Evolutionary conservation across 805 yeast genomes (phyloP).

Genomic region (Starmerella apis): DNA sequence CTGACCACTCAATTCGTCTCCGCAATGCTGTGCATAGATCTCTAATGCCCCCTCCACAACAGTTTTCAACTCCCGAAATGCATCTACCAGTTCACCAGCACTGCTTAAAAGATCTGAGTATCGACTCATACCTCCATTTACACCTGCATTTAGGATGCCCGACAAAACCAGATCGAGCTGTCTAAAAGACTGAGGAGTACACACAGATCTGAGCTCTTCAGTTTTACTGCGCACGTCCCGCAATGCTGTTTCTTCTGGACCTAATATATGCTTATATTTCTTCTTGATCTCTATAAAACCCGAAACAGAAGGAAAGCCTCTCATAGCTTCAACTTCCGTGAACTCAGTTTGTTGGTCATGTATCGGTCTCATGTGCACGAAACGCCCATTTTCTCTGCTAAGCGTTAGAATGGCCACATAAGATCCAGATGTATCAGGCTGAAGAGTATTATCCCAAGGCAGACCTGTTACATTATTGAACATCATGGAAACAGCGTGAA

Average conservation of each 20-base stretch:
- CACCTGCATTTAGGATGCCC: conserved; percentile 2
- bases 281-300: neutral
- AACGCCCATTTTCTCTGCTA: neutral
- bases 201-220: neutral
- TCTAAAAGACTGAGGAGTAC: neutral
- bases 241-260: neutral
- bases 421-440: neutral
- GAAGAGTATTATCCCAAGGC: neutral
- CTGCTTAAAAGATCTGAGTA: neutral
- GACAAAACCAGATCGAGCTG: neutral
- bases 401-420: neutral
- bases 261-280: neutral
- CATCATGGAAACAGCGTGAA: neutral
- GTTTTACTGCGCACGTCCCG: neutral
- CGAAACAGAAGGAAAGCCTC: neutral
- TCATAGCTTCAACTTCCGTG: no score
- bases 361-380: neutral
- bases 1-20: neutral
- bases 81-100: neutral
- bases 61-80: neutral
- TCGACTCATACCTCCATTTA: conserved; percentile 1
- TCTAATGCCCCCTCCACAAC: neutral
- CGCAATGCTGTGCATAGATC: neutral
- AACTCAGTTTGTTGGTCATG: neutral
- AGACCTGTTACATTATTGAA: neutral